Evolutionary conservation across 306 rosid species (phyloP).

Genomic region (Datisca glomerata): DNA sequence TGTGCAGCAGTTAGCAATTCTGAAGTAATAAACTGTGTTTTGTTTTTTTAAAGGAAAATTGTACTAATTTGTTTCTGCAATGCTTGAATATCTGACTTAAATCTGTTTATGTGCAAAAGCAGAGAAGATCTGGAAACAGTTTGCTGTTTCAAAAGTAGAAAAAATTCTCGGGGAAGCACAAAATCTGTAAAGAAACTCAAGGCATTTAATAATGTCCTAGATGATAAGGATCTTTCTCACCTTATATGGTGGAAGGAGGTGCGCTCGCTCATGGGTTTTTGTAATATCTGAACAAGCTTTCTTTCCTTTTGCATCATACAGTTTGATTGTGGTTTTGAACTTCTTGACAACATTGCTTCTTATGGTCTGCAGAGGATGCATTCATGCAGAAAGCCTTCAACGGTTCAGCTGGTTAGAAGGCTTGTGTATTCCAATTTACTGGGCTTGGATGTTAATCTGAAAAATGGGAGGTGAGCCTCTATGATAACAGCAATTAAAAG

Average conservation of each 20-base stretch:
- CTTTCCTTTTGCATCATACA: not conserved
- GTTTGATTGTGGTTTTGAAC: not conserved
- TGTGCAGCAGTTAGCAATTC: not conserved
- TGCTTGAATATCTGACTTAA: not conserved
- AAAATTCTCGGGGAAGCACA: constrained; percentile 31
- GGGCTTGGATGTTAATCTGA: constrained; percentile 64
- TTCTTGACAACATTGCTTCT: constrained; percentile 5
- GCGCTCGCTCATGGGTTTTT: constrained; percentile 1
- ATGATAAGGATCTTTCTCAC: constrained; percentile 64
- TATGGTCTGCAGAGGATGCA: constrained; percentile 49
- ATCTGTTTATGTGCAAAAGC: constrained; percentile 6
- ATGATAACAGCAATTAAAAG: too few species aligned
- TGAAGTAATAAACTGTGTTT: not conserved
- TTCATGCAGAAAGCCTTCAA: constrained; percentile 60
- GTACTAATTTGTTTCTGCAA: not conserved
- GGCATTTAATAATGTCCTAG: constrained; percentile 25
- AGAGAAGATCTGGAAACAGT: constrained; percentile 27
- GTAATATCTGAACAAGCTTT: constrained; percentile 4
- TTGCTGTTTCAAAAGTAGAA: constrained; percentile 30
- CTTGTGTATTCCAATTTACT: constrained; percentile 77
- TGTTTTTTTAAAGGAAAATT: not conserved
- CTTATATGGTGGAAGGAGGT: constrained; percentile 94
- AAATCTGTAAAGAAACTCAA: constrained; percentile 43
- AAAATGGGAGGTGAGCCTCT: constrained; percentile 66
- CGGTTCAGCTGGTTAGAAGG: constrained; percentile 57